A percentile compares a stretch with the other conserved stretches of the same genome.
These are phyloP conservation scores for Rhizopogon roseolus DNA, from an alignment of 768 basidiomycete species.

Conservation along the genomic window DNA sequence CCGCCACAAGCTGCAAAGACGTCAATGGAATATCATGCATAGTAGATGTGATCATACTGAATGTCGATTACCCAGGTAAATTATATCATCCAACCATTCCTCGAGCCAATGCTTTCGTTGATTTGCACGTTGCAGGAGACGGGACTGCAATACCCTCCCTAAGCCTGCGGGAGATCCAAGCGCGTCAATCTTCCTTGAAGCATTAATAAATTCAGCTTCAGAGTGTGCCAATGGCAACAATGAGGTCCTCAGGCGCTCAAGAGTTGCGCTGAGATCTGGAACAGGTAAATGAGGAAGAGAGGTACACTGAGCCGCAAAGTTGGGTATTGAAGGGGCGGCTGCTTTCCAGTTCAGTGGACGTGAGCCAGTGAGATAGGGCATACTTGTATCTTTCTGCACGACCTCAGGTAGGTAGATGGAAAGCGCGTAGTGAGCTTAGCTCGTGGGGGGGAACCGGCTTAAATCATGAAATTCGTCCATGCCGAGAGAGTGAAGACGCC, in stretches of 20 bases:
- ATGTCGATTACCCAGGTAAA: slow-evolving; percentile 81
- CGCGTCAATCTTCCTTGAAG: slow-evolving; percentile 59
- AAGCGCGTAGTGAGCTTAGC: background rate
- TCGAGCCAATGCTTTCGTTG: slow-evolving; percentile 79
- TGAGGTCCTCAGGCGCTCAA: slow-evolving; percentile 63
- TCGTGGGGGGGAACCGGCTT: too few relatives aligned
- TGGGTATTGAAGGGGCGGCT: slow-evolving; percentile 56
- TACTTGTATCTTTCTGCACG: background rate
- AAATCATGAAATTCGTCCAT: too few relatives aligned
- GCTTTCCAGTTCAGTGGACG: slow-evolving; percentile 68
- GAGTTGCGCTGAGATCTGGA: slow-evolving; percentile 58
- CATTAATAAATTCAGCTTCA: slow-evolving; percentile 49
- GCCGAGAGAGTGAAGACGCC: too few relatives aligned
- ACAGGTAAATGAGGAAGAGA: slow-evolving; percentile 71
- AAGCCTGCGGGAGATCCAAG: slow-evolving; percentile 41
- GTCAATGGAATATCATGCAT: slow-evolving; percentile 1
- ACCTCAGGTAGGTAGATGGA: background rate
- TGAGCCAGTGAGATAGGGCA: slow-evolving; percentile 13
- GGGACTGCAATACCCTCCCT: slow-evolving; percentile 56
- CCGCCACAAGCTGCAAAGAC: slow-evolving; percentile 57
- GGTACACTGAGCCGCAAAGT: slow-evolving; percentile 59
- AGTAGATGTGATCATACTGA: slow-evolving; percentile 43
- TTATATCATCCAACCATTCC: slow-evolving; percentile 90
- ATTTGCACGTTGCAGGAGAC: slow-evolving; percentile 51
- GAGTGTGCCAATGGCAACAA: slow-evolving; percentile 71